phyloP scores from a whole-genome alignment of 208 protist species.

The Leptomonas pyrrhocoris region DNA sequence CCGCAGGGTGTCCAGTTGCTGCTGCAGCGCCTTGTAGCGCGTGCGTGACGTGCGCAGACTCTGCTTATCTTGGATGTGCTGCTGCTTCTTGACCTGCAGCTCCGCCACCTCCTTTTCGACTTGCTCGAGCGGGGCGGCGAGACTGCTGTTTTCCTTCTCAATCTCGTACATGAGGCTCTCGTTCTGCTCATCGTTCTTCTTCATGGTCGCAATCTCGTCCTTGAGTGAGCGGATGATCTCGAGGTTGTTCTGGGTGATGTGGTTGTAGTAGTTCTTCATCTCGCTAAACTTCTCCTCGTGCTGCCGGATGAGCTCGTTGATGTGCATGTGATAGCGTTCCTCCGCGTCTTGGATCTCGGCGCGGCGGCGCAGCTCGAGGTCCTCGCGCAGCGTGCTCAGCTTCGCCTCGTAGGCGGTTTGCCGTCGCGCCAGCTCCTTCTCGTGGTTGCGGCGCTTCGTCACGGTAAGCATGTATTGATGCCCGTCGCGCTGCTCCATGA shows the following conservation, averaged over 20 bases:
- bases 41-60: conserved; percentile 86
- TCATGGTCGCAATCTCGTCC: conserved; percentile 95
- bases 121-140: conserved; percentile 94
- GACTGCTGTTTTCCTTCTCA: conserved; percentile 95
- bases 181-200: conserved; percentile 94
- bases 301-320: conserved; percentile 95
- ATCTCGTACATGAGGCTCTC: conserved; percentile 98
- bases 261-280: conserved; percentile 98
- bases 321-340: conserved; percentile 96
- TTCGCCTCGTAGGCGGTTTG: conserved; percentile 91
- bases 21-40: conserved; percentile 78
- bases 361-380: conserved; percentile 92
- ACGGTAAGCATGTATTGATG: conserved; percentile 89
- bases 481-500: conserved; percentile 86
- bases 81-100: conserved; percentile 91
- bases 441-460: conserved; percentile 88
- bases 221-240: conserved; percentile 98
- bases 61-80: conserved; percentile 95
- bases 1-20: conserved; percentile 79
- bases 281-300: conserved; percentile 96
- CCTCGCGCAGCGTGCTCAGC: conserved; percentile 83
- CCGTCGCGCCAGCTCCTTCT: conserved; percentile 84
- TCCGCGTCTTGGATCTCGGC: conserved; percentile 96
- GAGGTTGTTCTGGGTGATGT: conserved; percentile 98
- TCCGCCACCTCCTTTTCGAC: conserved; percentile 89